These are phyloP conservation scores for Sideroxylon spinosum DNA, from an alignment of 179 eudicot species.

Conservation along the genomic window DNA sequence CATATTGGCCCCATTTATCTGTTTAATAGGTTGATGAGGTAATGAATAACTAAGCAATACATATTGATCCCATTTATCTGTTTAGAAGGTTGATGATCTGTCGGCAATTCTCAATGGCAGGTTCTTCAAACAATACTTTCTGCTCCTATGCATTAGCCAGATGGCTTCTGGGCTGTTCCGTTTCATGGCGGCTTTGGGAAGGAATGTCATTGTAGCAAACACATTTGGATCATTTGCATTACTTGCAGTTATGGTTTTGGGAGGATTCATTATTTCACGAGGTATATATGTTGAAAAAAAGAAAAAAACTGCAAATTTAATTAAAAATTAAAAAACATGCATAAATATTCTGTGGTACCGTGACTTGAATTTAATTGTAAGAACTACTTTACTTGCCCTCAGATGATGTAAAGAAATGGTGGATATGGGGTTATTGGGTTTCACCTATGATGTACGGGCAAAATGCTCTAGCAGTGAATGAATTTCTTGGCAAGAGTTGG, in stretches of 20 bases:
- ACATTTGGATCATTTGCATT: constrained; percentile 32
- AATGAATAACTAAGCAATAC: not conserved
- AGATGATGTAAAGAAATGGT: constrained; percentile 50
- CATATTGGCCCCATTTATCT: not conserved
- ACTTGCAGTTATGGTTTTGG: constrained; percentile 29
- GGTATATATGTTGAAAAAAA: constrained; percentile 19
- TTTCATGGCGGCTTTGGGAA: constrained; percentile 29
- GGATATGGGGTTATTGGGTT: constrained; percentile 60
- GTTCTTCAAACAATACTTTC: constrained; percentile 26
- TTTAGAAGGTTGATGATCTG: not conserved
- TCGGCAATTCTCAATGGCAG: constrained; percentile 13
- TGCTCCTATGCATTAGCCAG: constrained; percentile 22
- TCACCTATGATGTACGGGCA: constrained; percentile 56
- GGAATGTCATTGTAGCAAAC: constrained; percentile 35
- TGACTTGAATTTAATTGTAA: not conserved
- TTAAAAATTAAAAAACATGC: not conserved
- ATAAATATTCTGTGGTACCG: not conserved
- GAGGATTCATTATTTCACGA: constrained; percentile 38
- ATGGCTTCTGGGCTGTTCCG: constrained; percentile 21
- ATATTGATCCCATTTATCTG: not conserved
- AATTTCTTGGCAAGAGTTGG: constrained; percentile 45
- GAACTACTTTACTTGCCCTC: not conserved
- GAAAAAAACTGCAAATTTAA: not conserved
- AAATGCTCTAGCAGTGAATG: constrained; percentile 52
- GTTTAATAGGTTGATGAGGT: constrained; percentile 23